These are phyloP conservation scores for Colletotrichum graminicola DNA, from an alignment of 2,329 filamentous ascomycete species.

Conservation along the genomic window DNA sequence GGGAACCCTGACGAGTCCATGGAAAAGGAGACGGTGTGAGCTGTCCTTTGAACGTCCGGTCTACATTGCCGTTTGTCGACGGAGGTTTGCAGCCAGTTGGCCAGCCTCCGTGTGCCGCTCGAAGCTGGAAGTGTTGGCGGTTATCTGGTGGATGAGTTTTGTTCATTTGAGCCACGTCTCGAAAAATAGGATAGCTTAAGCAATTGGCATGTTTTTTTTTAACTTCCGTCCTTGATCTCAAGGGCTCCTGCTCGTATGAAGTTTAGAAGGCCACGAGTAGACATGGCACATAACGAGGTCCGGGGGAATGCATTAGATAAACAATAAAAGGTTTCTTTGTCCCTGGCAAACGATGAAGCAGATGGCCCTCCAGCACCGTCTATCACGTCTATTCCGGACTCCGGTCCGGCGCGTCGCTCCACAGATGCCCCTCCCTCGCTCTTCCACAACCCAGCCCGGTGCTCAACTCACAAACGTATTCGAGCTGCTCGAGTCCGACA, in stretches of 20 bases:
- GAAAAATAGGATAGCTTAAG: neutral
- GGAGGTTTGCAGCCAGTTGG: no score
- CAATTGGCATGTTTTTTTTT: neutral
- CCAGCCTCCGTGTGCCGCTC: neutral
- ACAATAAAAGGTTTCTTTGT: neutral
- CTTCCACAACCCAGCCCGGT: neutral
- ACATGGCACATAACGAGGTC: neutral
- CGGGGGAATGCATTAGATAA: neutral
- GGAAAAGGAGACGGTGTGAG: neutral
- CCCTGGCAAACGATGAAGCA: neutral
- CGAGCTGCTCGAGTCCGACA: constrained; percentile 18
- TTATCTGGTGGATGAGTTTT: neutral
- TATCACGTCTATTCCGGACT: constrained; percentile 12
- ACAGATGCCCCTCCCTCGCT: neutral
- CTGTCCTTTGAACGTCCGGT: no score
- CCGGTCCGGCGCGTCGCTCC: neutral
- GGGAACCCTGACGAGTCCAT: neutral
- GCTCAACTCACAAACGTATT: constrained; percentile 32
- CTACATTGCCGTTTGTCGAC: no score
- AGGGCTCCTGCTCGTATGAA: neutral
- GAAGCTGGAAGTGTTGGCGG: no score
- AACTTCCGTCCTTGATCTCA: neutral
- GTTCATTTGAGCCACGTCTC: neutral
- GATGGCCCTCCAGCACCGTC: neutral
- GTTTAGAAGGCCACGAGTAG: neutral